Evolutionary conservation across 2,329 filamentous ascomycete genomes (phyloP), one percentile per base, ranked within the genome.

Genomic region (Xylariaceae sp.): DNA sequence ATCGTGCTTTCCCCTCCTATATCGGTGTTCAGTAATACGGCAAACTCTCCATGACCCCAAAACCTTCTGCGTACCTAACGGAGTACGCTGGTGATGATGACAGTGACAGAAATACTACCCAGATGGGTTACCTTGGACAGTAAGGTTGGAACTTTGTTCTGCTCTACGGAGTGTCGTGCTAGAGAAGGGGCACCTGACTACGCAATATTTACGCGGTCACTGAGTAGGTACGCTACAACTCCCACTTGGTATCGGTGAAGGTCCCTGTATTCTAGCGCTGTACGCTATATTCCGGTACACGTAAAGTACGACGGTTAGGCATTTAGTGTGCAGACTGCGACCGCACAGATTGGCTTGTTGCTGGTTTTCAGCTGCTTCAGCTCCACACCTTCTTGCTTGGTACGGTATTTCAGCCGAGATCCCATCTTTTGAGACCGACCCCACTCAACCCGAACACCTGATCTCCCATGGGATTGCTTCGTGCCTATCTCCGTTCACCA

Each of bases 311-410:
- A 41, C 37, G 45, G 45, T 48, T 8, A 17, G 45, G 45, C 9
- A 9, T 41, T 48, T n/a, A 15, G 7, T 15, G n/a, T 15, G 45
- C 15, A 48, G n/a, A 4, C 8, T 8, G 8, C 9, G 18, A 4
- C 13, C 3, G 9, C 48, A 7, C n/a, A 23, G 23, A 30, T 30
- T 30, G 17, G 48, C 8, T 17, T 51, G 15, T 6, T 13, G 49
- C 9, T 51, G 49, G 11, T 51, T 61, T 60, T 64, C 62, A 64
- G 62, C 62, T 51, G 62, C 62, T 56, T 64, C 62, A 64, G 62
- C 62, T 64, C 57, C 57, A 56, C 55, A 57, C 50, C 47, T 56
- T 11, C 30, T 15, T 56, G 13, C 18, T 30, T 34, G 37, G 48
- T 58, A 30, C 48, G 37, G 17, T 56, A 54, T 48, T 9, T 49